Evolutionary conservation across 2,329 filamentous ascomycete genomes (phyloP).

Genomic region (Diaporthe sp.): DNA sequence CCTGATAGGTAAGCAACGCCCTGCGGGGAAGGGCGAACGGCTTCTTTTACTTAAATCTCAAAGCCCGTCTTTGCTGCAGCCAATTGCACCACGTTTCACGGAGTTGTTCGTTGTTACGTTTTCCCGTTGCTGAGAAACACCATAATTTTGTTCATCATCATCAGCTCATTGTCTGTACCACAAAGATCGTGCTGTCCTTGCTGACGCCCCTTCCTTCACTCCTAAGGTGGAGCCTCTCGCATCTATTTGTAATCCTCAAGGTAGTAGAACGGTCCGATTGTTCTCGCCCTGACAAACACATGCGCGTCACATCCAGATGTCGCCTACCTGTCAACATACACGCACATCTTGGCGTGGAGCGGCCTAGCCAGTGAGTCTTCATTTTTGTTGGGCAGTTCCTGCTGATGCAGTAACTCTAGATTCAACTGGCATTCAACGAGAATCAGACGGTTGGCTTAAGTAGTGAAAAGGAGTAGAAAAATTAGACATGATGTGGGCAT

Average conservation of each 20-base stretch:
- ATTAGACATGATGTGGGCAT: too few relatives aligned
- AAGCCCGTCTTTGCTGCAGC: neutral
- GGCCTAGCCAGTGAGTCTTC: neutral
- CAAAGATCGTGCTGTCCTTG: too few relatives aligned
- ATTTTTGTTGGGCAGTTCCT: too few relatives aligned
- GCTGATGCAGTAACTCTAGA: too few relatives aligned
- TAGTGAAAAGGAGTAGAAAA: too few relatives aligned
- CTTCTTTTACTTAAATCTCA: neutral
- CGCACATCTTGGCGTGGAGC: neutral
- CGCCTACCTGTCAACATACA: neutral
- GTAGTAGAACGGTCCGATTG: neutral
- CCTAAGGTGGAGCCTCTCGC: neutral
- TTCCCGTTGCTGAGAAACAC: neutral
- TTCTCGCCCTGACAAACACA: neutral
- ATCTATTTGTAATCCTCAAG: neutral
- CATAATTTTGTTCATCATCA: too few relatives aligned
- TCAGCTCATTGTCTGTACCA: neutral
- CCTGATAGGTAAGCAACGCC: constrained; percentile 9
- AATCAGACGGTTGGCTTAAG: too few relatives aligned
- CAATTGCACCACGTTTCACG: neutral
- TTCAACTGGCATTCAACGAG: too few relatives aligned
- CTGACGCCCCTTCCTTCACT: neutral
- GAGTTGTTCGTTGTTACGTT: neutral
- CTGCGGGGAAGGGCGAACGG: neutral
- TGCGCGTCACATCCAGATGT: neutral